A percentile compares a stretch with the other conserved stretches of the same genome.
Conservation (phyloP, 2,329 filamentous ascomycete species). For the Aspergillus persii region DNA sequence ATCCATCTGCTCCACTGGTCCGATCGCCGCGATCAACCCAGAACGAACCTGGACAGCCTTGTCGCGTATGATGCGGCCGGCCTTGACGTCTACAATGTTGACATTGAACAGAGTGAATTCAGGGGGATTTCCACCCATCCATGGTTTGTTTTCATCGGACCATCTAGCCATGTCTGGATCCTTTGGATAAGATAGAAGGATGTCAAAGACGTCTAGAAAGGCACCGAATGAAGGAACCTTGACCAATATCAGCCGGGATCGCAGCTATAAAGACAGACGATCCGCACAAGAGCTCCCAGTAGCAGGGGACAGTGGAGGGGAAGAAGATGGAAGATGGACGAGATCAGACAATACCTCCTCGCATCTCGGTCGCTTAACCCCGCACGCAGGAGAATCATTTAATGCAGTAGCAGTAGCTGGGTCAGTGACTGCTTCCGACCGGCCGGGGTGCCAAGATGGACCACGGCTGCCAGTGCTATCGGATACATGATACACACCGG, state of each 20-base stretch:
- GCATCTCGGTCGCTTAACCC: too few relatives aligned
- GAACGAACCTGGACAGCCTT: conserved; percentile 34
- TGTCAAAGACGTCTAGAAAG: too few relatives aligned
- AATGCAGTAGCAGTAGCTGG: background rate
- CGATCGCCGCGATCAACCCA: conserved; percentile 34
- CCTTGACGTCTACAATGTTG: conserved; percentile 43
- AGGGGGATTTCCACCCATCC: background rate
- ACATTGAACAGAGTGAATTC: conserved; percentile 43
- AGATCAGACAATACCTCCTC: too few relatives aligned
- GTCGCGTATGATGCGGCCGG: conserved; percentile 31
- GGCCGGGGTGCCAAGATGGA: background rate
- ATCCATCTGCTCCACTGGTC: background rate
- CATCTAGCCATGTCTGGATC: too few relatives aligned
- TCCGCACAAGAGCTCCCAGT: too few relatives aligned
- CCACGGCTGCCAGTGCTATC: background rate
- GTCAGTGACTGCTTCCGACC: background rate
- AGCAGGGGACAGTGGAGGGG: background rate
- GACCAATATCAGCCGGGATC: too few relatives aligned
- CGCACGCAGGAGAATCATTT: too few relatives aligned
- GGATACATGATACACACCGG: background rate
- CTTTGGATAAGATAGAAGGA: too few relatives aligned
- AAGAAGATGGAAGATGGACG: too few relatives aligned
- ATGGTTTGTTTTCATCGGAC: background rate
- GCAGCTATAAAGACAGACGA: too few relatives aligned
- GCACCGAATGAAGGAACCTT: too few relatives aligned